phyloP scores from a whole-genome alignment of 257 asterid species.

The Leptodermis oblonga region DNA sequence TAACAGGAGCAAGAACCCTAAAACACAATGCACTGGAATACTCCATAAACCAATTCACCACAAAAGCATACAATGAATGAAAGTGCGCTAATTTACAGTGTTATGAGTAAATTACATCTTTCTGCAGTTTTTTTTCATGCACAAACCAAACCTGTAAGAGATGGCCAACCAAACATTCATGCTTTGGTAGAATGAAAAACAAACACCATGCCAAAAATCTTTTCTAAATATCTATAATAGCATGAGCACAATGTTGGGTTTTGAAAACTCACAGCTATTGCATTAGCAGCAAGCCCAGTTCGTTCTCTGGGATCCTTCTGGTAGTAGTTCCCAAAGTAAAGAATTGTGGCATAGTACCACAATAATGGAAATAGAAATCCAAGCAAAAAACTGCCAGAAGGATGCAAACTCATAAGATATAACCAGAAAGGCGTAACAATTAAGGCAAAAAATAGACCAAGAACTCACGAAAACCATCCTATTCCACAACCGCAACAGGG shows the following conservation, averaged over 20 bases:
- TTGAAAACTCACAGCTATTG: constrained; percentile 28
- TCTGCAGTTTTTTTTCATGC: background rate
- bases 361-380: constrained; percentile 27
- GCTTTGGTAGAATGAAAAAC: background rate
- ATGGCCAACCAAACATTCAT: background rate
- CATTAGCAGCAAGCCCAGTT: constrained; percentile 35
- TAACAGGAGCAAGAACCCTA: background rate
- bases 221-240: background rate
- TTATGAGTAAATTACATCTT: background rate
- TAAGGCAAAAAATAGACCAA: background rate
- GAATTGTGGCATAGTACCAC: constrained; percentile 33
- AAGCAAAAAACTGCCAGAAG: constrained; percentile 21
- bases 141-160: background rate
- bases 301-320: constrained; percentile 37
- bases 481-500: constrained; percentile 46
- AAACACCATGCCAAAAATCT: background rate
- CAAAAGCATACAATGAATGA: background rate
- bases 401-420: background rate
- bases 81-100: background rate
- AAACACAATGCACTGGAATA: background rate
- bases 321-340: constrained; percentile 32
- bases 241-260: background rate
- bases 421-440: background rate
- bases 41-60: background rate
- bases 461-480: constrained; percentile 44